Base-by-base conservation (phyloP, 345 rosid species). In the Diplotaxis tenuifolia region DNA sequence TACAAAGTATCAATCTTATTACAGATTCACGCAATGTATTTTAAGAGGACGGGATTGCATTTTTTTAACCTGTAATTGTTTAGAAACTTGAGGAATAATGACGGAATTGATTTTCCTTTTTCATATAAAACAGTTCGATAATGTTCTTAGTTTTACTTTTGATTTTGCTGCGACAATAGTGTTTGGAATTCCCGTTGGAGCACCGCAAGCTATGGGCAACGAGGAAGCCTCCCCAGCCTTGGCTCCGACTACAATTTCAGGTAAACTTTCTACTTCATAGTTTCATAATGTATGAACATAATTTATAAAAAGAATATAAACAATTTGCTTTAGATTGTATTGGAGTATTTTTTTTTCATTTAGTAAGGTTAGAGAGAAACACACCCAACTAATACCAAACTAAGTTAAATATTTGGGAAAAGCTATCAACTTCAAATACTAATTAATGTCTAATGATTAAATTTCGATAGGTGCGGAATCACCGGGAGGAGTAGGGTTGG, bases 121-220 rank as follows among this genome's bases (percentile, higher is more conserved):
- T 40, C 6, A 14, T 40, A 15, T n/a, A 45, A 7, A 15, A 49
- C 10, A 49, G 19, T 18, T 32, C 2, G n/a, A 31, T 34, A 40
- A 40, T 9, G 7, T 23, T 22, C 12, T 15, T 1, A 28, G 18
- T 23, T 34, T n/a, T 56, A 56, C 32, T 28, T 16, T 59, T n/a
- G 11, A 28, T 9, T 22, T 34, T 60, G 9, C 55, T 60, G 9
- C 55, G 18, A 25, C 29, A 21, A 65, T 42, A 76, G 80, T 76
- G 61, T 64, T 76, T 45, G 75, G 80, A 32, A 19, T 70, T 25
- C 72, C 80, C 6, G 62, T 76, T 29, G 80, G 75, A 45, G 80
- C 75, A 56, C 80, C 80, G 19, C 22, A 0, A 55, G 54, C 75
- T 70, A 31, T 47, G 31, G 50, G 60, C 14, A 63, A 70, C 64